Base-by-base conservation (phyloP, 352 stramenopile species). In the Phytopythium boreale region DNA sequence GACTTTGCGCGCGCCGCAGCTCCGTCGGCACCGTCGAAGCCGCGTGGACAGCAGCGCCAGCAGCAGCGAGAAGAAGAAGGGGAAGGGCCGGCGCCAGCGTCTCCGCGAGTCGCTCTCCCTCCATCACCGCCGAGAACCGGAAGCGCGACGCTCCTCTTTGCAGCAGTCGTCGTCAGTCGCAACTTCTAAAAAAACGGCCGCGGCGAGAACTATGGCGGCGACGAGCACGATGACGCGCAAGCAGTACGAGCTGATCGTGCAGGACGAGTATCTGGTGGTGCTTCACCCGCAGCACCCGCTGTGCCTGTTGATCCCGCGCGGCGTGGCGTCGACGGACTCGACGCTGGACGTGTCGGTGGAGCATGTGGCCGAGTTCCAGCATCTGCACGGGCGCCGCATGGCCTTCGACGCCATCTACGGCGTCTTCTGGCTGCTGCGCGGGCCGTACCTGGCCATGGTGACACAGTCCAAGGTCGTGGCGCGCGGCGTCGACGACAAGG, bases 341-440 rank as follows among this genome's bases (percentile, higher is more conserved):
- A 69, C 77, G 52, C 74, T 89, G 17, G 71, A 68, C 44, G 63
- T 93, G 31, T 67, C 70, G 50, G 75, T 89, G 31, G 81, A 93
- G 53, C 79, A 91, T 53, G 72, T 84, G 36, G 65, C 75, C 66
- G 74, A 87, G 53, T 78, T 84, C 50, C 77, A 78, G 66, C 82
- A 89, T 51, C 53, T 90, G 56, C 82, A 92, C 66, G 84, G 86
- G 10, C 84, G 86, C 19, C 80, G 79, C 58, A 87, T 94, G 79
- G 68, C 62, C 43, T 92, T 92, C 41, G 82, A 93, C 69, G 84
- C 80, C 34, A 88, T 94, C 66, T 94, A 89, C 70, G 83, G 85
- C 66, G 75, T 94, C 46, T 91, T 89, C 69, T 77, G 61, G 67
- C 67, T 92, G 69, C 72, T 92, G 31, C 76, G 78, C 2, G 83